These are phyloP conservation scores for Penicillium sp. DNA, from an alignment of 2,329 filamentous ascomycete species.

Conservation along the genomic window DNA sequence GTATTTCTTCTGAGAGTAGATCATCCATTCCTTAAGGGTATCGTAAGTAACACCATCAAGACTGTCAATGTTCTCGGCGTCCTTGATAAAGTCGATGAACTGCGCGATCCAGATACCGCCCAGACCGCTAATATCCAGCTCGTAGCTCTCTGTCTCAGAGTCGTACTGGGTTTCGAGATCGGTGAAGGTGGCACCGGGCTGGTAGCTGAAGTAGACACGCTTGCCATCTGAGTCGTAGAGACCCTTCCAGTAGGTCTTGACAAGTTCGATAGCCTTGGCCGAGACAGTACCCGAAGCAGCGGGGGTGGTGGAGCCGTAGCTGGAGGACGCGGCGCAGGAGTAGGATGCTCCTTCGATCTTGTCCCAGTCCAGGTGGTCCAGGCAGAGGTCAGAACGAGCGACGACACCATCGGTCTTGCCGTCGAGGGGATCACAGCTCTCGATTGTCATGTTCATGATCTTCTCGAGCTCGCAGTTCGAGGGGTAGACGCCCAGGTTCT, in stretches of 20 bases:
- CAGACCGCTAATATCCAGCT: conserved; percentile 12
- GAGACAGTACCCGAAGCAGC: conserved; percentile 14
- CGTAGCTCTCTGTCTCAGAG: conserved; percentile 8
- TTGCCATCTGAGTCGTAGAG: conserved; percentile 15
- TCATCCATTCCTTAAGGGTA: conserved; percentile 55
- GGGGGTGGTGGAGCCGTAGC: conserved; percentile 10
- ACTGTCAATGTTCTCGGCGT: conserved; percentile 41
- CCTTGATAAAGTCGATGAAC: conserved; percentile 12
- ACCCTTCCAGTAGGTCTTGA: conserved; percentile 12
- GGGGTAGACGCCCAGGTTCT: conserved; percentile 42
- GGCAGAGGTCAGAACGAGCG: conserved; percentile 48
- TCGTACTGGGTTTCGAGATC: conserved; percentile 15
- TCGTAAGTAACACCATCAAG: conserved; percentile 56
- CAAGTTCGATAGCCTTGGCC: conserved; percentile 12
- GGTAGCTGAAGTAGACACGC: conserved; percentile 16
- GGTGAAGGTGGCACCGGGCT: conserved; percentile 11
- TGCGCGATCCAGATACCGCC: conserved; percentile 13
- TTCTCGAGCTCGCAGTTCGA: conserved; percentile 49
- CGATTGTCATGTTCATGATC: conserved; percentile 56
- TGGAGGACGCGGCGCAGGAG: conserved; percentile 37
- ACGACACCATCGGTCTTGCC: conserved; percentile 56
- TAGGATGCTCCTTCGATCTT: conserved; percentile 47
- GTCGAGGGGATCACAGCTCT: conserved; percentile 55
- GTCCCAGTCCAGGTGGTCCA: conserved; percentile 45
- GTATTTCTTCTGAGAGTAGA: conserved; percentile 47